phyloP scores from a whole-genome alignment of 2,329 filamentous ascomycete species.

The Cordyceps javanica region DNA sequence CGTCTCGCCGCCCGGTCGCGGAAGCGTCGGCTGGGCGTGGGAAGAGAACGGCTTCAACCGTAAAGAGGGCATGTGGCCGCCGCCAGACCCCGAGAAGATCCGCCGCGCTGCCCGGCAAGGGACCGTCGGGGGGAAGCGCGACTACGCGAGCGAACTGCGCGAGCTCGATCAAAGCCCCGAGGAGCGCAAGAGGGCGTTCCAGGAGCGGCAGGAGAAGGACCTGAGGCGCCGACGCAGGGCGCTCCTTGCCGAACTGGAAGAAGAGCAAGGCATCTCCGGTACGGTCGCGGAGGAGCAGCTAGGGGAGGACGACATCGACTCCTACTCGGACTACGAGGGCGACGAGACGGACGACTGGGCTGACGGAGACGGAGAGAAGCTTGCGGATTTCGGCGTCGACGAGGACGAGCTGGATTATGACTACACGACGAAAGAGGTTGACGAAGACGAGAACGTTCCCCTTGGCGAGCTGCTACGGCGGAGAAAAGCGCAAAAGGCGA shows the following conservation, averaged over 20 bases:
- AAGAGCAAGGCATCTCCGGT: constrained; percentile 44
- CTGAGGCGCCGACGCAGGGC: constrained; percentile 29
- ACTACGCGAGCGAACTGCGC: constrained; percentile 27
- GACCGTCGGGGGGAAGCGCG: constrained; percentile 31
- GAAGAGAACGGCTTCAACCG: constrained; percentile 75
- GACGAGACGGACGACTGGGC: constrained; percentile 51
- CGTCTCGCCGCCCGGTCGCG: constrained; percentile 34
- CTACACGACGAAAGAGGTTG: constrained; percentile 58
- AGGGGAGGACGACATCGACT: constrained; percentile 28
- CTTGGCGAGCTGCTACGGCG: constrained; percentile 56
- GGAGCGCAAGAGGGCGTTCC: constrained; percentile 44
- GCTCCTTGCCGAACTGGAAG: constrained; percentile 45
- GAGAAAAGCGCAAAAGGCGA: constrained; percentile 31
- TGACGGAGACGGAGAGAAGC: constrained; percentile 67
- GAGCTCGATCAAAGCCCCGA: constrained; percentile 34
- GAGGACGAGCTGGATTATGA: constrained; percentile 65
- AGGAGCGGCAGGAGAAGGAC: constrained; percentile 43
- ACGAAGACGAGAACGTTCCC: constrained; percentile 44
- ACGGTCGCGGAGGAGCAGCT: constrained; percentile 48
- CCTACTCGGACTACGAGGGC: constrained; percentile 31
- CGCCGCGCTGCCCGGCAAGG: constrained; percentile 34
- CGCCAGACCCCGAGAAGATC: constrained; percentile 55
- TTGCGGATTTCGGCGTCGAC: constrained; percentile 75
- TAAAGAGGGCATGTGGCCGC: constrained; percentile 54
- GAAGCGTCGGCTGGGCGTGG: constrained; percentile 49